phyloP scores from a whole-genome alignment of 768 basidiomycete species.

The Naganishia vaughanmartiniae region DNA sequence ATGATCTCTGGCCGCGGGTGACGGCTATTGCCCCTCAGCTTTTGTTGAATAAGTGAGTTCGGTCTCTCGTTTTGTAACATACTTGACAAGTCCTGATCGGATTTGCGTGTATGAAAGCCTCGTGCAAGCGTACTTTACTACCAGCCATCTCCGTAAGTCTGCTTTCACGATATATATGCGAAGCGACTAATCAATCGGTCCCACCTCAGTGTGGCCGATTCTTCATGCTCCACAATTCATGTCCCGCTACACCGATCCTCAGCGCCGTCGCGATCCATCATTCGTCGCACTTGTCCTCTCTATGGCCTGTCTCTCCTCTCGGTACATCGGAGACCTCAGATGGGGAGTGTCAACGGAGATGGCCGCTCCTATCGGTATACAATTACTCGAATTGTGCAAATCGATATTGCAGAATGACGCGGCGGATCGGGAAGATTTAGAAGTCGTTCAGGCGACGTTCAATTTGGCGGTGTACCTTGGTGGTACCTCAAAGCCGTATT shows the following conservation, averaged over 20 bases:
- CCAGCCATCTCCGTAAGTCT: constrained; percentile 34
- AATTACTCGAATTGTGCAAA: constrained; percentile 18
- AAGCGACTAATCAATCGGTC: neutral
- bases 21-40: constrained; percentile 28
- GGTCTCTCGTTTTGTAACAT: neutral
- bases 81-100: neutral
- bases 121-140: constrained; percentile 33
- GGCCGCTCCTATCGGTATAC: constrained; percentile 10
- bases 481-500: constrained; percentile 30
- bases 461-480: constrained; percentile 35
- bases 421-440: constrained; percentile 28
- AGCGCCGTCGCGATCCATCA: constrained; percentile 24
- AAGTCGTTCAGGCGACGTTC: constrained; percentile 35
- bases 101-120: constrained; percentile 11
- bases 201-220: constrained; percentile 33
- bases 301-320: constrained; percentile 34
- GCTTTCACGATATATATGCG: neutral
- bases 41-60: constrained; percentile 33
- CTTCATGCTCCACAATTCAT: constrained; percentile 34
- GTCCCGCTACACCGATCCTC: constrained; percentile 27
- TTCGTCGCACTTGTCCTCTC: constrained; percentile 35
- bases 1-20: constrained; percentile 27
- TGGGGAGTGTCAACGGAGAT: neutral
- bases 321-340: constrained; percentile 25
- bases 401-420: constrained; percentile 23